A percentile compares a stretch with the other conserved stretches of the same genome.
These are phyloP conservation scores for Apiospora saccharicola DNA, from an alignment of 2,329 filamentous ascomycete species.

Conservation along the genomic window DNA sequence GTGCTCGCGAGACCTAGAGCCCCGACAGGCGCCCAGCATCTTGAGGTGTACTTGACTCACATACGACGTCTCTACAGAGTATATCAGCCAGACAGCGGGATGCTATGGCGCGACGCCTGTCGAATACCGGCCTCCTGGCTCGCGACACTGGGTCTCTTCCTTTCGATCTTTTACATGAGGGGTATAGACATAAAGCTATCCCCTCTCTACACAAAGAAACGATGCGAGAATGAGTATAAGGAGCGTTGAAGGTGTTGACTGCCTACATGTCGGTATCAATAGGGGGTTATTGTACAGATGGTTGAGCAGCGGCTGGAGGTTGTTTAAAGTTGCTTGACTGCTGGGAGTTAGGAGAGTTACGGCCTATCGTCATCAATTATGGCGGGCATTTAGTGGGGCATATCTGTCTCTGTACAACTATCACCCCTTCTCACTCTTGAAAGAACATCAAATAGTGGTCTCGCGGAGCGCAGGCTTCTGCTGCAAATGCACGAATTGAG, in stretches of 20 bases:
- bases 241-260: background rate
- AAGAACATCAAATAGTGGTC: background rate
- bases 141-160: background rate
- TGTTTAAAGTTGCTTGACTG: background rate
- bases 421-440: background rate
- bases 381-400: background rate
- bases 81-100: background rate
- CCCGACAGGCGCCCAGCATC: background rate
- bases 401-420: constrained; percentile 28
- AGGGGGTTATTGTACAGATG: background rate
- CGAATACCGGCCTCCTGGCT: background rate
- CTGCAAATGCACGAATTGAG: background rate
- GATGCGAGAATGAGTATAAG: too few relatives aligned
- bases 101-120: background rate
- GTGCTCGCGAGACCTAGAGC: too few relatives aligned
- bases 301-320: too few relatives aligned
- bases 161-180: constrained; percentile 1
- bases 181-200: background rate
- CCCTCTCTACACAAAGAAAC: background rate
- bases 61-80: background rate
- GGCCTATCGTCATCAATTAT: constrained; percentile 15
- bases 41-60: background rate
- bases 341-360: background rate
- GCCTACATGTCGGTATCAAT: too few relatives aligned
- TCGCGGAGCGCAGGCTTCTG: background rate